Evolutionary conservation across 129 eudicot species (phyloP), one percentile per base, ranked within the genome.

Genomic region (Flaveria ramosissima): DNA sequence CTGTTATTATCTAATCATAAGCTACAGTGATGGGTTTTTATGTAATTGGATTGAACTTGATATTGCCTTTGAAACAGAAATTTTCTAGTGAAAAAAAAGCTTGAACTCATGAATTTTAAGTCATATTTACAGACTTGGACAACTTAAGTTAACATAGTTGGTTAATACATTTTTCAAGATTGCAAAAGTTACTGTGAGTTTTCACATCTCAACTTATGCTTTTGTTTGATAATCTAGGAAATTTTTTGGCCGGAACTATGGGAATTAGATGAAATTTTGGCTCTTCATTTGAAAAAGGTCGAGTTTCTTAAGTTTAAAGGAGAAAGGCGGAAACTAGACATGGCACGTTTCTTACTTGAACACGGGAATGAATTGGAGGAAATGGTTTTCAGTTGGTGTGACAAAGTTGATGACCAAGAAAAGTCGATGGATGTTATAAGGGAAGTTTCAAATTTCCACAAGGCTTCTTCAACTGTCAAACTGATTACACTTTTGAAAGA

Each of bases 301-400:
- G 67, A 78, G 70, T 78, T 78, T 69, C 10, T 26, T 69, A 50
- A 57, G 14, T 56, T 78, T 24, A 69, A 69, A 43, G 76, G 62
- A n/a, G 62, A 78, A 78, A 30, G 42, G 9, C 61, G 17, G 23
- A 65, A 41, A 43, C 80, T 76, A 36, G 51, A 12, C 0, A 48
- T 65, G 30, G 73, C 66, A 8, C 53, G 73, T 76, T 76, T 30
- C 51, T 76, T 76, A 30, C 53, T 76, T 13, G 48, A 50, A 32
- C 36, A 51, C 1, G 80, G 73, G 50, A 27, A 51, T 9, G 77
- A 42, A 61, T 60, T 70, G 77, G 82, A 78, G 77, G 77, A 78
- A 17, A 70, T 73, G 68, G 68, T 57, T 73, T 56, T 73, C 42
- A 36, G 55, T 39, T 78, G 82, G 82, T 1, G 8, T 17, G 27